These are phyloP conservation scores for Fistulifera solaris DNA, from an alignment of 108 stramenopile species.

Conservation along the genomic window DNA sequence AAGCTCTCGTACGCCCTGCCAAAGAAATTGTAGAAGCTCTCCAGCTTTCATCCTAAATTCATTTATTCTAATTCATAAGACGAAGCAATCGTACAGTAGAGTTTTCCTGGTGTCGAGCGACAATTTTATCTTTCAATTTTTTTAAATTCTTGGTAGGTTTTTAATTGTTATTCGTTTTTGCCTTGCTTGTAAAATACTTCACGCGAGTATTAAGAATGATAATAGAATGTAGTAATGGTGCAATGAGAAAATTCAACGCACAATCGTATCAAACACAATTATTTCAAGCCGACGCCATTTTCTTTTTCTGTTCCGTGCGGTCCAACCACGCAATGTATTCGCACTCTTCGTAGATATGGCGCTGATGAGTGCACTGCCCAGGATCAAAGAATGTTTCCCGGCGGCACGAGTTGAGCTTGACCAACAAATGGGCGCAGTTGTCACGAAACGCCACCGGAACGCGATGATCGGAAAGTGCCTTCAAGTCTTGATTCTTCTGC, in stretches of 20 bases:
- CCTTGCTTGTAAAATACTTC: neutral
- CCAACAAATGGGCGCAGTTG: slow-evolving; percentile 88
- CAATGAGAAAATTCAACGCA: no score
- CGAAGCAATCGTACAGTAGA: neutral
- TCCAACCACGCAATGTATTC: slow-evolving; percentile 86
- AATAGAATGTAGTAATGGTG: no score
- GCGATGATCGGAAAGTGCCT: slow-evolving; percentile 67
- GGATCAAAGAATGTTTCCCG: slow-evolving; percentile 77
- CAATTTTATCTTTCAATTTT: neutral
- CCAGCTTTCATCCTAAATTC: neutral
- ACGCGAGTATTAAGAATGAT: neutral
- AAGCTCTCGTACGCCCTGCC: neutral
- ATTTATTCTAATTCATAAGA: neutral
- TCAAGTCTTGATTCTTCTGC: slow-evolving; percentile 59
- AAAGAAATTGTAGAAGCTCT: slow-evolving; percentile 1
- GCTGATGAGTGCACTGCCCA: slow-evolving; percentile 81
- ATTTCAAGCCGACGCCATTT: neutral
- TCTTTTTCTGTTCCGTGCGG: slow-evolving; percentile 65
- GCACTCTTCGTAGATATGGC: slow-evolving; percentile 94
- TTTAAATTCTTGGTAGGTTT: neutral
- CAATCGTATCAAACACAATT: no score
- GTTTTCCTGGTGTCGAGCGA: neutral
- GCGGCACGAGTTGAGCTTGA: slow-evolving; percentile 85
- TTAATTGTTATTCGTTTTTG: neutral
- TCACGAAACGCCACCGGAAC: slow-evolving; percentile 90